phyloP scores from a whole-genome alignment of 441 rosid genomes.

The Populus trichocarpa region DNA sequence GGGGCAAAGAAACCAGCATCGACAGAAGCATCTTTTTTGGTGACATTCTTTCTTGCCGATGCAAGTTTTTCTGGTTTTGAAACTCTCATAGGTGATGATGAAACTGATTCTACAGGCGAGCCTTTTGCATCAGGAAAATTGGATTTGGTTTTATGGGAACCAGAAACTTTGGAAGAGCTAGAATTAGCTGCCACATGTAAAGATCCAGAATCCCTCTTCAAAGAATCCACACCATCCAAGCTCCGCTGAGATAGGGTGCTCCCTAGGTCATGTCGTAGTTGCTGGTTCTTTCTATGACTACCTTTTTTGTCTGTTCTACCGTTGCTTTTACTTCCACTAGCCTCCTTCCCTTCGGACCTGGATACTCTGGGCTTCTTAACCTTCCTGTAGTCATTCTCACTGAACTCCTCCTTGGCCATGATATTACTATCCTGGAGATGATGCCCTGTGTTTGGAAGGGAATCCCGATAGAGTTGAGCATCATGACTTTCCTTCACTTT shows the following conservation, averaged over 20 bases:
- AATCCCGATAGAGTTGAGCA: conserved; percentile 24
- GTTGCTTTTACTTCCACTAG: conserved; percentile 50
- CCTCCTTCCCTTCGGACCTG: conserved; percentile 58
- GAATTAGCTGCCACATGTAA: conserved; percentile 67
- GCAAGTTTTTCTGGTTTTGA: conserved; percentile 46
- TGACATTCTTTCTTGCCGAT: conserved; percentile 36
- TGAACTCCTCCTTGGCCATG: conserved; percentile 41
- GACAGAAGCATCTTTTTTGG: conserved; percentile 40
- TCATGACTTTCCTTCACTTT: conserved; percentile 48
- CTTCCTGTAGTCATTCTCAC: conserved; percentile 49
- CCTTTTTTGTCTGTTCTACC: conserved; percentile 52
- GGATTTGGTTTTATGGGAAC: conserved; percentile 66
- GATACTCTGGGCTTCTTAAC: conserved; percentile 61
- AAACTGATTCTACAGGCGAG: conserved; percentile 93
- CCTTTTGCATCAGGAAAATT: conserved; percentile 69
- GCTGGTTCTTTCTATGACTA: conserved; percentile 38
- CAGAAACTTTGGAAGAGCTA: conserved; percentile 91
- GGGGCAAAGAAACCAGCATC: conserved; percentile 39
- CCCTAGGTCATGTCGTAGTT: conserved; percentile 36
- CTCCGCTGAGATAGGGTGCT: conserved; percentile 39
- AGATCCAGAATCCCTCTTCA: conserved; percentile 53
- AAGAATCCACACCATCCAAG: conserved; percentile 48
- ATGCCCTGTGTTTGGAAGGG: conserved; percentile 28
- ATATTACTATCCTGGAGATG: conserved; percentile 34
- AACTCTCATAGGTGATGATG: conserved; percentile 84